Base-by-base conservation (phyloP, 495 filamentous ascomycete species). In the Penicillium lividum region DNA sequence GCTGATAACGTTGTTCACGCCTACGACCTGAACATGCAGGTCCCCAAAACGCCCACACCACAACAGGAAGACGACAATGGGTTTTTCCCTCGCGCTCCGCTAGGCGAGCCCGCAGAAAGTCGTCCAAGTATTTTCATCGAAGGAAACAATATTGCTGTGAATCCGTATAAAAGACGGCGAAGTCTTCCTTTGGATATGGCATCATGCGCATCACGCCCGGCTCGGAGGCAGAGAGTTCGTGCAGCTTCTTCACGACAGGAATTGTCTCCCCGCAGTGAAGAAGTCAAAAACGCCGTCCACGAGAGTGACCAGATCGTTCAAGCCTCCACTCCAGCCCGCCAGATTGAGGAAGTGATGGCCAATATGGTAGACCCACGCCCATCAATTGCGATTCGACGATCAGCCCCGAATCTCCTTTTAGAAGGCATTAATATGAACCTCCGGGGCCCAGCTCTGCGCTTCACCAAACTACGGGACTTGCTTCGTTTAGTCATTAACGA, bases 1-100 rank as follows among this genome's bases (percentile, higher is more conserved):
- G 89, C 89, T 3, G 89, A 93, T 62, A 93, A 93, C 63, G 89
- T 93, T 38, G 89, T 93, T 29, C 87, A 93, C 75, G 89, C 89
- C n/a, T 92, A 92, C 60, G 89, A 92, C 68, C 80, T 93, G 63
- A 88, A 92, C 69, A 90, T 93, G 88, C 84, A 89, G 60, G 79
- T 93, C 28, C 89, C 89, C 18, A 84, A 88, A 57, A 86, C 53
- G 2, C 51, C 80, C 8, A 49, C 46, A 4, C 74, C 73, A 7
- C 75, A 75, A 50, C 61, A 68, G 25, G 80, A 82, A 60, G 61
- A 71, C 25, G 71, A 74, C 10, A 66, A 56, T 45, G 71, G 73
- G 13, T 68, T 73, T 31, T 63, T 73, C 22, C 66, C 69, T 15
- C 60, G 65, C 16, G 30, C 60, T 56, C 59, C 58, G 30, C 56